phyloP scores from a whole-genome alignment of 108 stramenopile species.

The Cyclotella sp. region DNA sequence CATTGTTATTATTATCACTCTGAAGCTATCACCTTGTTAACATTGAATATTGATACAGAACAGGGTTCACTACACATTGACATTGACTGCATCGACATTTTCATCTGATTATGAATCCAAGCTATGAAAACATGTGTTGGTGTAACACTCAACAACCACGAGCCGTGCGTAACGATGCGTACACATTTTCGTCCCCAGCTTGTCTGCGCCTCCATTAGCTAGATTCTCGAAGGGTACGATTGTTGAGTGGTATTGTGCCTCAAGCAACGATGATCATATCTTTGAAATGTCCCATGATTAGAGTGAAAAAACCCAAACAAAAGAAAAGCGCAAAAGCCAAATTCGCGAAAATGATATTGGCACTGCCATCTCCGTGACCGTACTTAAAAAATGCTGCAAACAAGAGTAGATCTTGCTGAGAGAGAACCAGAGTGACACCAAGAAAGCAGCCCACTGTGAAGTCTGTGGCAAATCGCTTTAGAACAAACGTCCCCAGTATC shows the following conservation, averaged over 20 bases:
- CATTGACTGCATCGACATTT: no score
- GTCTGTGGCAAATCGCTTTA: constrained; percentile 85
- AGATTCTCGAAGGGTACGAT: background rate
- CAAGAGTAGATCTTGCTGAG: constrained; percentile 83
- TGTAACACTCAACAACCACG: background rate
- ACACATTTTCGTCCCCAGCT: background rate
- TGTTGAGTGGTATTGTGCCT: background rate
- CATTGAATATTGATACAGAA: constrained; percentile 6
- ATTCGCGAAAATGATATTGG: constrained; percentile 72
- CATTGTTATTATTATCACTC: background rate
- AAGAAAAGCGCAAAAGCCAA: constrained; percentile 66
- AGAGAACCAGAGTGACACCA: constrained; percentile 69
- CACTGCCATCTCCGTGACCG: constrained; percentile 55
- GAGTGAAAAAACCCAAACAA: constrained; percentile 65
- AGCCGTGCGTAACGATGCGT: background rate
- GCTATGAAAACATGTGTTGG: background rate
- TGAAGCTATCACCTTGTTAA: background rate
- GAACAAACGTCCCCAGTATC: constrained; percentile 82
- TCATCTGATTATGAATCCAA: background rate
- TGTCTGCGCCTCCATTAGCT: background rate
- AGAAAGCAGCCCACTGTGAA: constrained; percentile 84
- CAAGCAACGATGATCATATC: constrained; percentile 60
- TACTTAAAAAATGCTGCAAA: constrained; percentile 72
- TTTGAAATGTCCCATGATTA: constrained; percentile 77
- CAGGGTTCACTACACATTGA: background rate